Evolutionary conservation across 2,329 filamentous ascomycete genomes (phyloP), one percentile per base, ranked within the genome.

Genomic region (Beauveria sp.): DNA sequence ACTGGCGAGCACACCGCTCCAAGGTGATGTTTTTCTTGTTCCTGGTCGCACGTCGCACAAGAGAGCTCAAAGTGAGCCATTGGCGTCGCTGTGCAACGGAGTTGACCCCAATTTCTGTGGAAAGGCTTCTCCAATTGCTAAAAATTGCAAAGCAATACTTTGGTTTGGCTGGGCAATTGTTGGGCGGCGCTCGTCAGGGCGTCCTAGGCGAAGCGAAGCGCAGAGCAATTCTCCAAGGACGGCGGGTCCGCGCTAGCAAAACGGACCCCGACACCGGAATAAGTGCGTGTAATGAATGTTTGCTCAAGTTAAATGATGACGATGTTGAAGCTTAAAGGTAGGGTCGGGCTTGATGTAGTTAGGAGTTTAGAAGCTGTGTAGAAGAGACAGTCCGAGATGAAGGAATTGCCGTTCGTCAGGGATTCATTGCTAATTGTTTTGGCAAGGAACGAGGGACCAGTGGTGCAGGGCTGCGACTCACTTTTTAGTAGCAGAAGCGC

Each of bases 191-290:
- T 40, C 45, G 31, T 22, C 34, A n/a, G 26, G 50, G 46, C 10
- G 34, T 49, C 18, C 18, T 14, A 24, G 38, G 34, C 6, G 22
- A 42, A 6, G 12, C 45, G 9, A 38, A 18, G 26, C 28, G 26
- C 26, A 10, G 46, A 46, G 43, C 46, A 26, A 50, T 60, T 60
- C 56, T 60, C 46, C 56, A 60, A 31, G 18, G 12, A 31, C 12
- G 49, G 58, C 58, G 58, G 58, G 58, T 53, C 49, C 20, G 48
- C 38, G 22, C 58, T 53, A 40, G 50, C 26, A 16, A 14, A 46
- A 26, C 40, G 28, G 26, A 60, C 42, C 42, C 58, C 58, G 58
- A 60, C 58, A 60, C 58, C 58, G 58, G 58, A 60, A 60, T 16
- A 48, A 8, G 48, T 40, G 31, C 20, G 14, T 45, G n/a, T 48